Evolutionary conservation across 2,329 filamentous ascomycete species (phyloP), one percentile per base, ranked within the genome.

Genomic region (Gyromitra esculenta): DNA sequence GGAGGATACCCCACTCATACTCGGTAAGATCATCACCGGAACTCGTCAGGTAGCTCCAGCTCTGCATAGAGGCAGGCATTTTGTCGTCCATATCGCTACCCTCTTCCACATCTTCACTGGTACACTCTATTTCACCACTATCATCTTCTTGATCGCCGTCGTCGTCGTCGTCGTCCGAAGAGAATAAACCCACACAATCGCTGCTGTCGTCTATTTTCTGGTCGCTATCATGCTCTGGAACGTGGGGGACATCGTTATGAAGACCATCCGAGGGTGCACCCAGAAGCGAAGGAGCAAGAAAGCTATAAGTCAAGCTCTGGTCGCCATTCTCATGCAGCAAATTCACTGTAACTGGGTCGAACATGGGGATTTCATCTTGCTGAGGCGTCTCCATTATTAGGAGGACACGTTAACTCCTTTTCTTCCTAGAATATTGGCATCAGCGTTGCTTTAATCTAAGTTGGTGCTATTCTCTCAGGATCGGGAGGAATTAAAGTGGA

Each of bases 61-160:
- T 68, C 35, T 68, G 37, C 4, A 68, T 68, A 9, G 50, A 68
- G 39, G 65, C 65, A 7, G 65, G 52, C 15, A 68, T 68, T 21
- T 57, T 52, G 6, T 68, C 21, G 3, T 11, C 18, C 13, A 50
- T 50, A n/a, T 6, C n/a, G 6, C 37, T 37, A 31, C n/a, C 18
- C 18, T 18, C 52, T 1, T 43, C n/a, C 18, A 4, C 11, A 13
- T 43, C 48, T 37, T 59, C 21, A 39, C 9, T 31, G 5, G 4
- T n/a, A 15, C 25, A 21, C 31, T 18, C n/a, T 7, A 5, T 1
- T 13, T 6, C 4, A 37, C 15, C 35, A n/a, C 13, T 35, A 7
- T 7, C 50, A 18, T 43, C n/a, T 9, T 37, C 13, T 4, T 54
- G 43, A n/a, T 54, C 35, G n/a, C 13, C 31, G n/a, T 59, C 31